These are phyloP conservation scores for Leishmania aethiopica DNA, from an alignment of 208 protist species.

Conservation along the genomic window DNA sequence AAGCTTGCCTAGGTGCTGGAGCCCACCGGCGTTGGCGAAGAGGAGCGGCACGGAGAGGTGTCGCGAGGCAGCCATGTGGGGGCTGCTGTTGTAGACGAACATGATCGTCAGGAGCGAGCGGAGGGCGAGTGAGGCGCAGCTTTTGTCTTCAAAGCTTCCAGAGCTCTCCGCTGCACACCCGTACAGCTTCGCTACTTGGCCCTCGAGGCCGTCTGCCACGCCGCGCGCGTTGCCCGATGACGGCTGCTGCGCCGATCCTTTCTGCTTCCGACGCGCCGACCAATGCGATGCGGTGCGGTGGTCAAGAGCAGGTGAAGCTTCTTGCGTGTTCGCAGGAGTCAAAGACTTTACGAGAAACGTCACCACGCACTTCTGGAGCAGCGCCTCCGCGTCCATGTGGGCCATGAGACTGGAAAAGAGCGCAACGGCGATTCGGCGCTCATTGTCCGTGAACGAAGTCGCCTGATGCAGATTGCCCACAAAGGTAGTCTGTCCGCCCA, in stretches of 20 bases:
- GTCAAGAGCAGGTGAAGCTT: not conserved
- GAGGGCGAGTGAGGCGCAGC: constrained; percentile 23
- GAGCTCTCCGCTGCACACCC: too few relatives aligned
- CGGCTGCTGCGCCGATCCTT: not conserved
- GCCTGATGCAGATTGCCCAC: constrained; percentile 38
- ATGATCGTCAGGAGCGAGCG: constrained; percentile 35
- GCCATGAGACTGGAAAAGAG: constrained; percentile 9
- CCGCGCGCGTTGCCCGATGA: too few relatives aligned
- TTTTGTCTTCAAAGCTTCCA: not conserved
- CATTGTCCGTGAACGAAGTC: not conserved
- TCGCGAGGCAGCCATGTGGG: not conserved
- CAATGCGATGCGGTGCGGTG: constrained; percentile 7
- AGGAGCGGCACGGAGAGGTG: constrained; percentile 31
- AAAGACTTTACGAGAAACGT: constrained; percentile 34
- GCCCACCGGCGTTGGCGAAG: constrained; percentile 35
- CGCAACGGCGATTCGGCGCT: not conserved
- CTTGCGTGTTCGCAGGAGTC: not conserved
- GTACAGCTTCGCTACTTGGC: not conserved
- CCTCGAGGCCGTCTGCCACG: constrained; percentile 1
- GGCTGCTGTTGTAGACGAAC: constrained; percentile 37
- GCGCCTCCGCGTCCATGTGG: constrained; percentile 1
- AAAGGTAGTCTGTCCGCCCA: constrained; percentile 41
- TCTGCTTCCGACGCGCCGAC: constrained; percentile 12
- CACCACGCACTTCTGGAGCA: constrained; percentile 22
- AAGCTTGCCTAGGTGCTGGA: constrained; percentile 30